Evolutionary conservation across 768 basidiomycete genomes (phyloP).

Genomic region (Nevesoporus exiguus): DNA sequence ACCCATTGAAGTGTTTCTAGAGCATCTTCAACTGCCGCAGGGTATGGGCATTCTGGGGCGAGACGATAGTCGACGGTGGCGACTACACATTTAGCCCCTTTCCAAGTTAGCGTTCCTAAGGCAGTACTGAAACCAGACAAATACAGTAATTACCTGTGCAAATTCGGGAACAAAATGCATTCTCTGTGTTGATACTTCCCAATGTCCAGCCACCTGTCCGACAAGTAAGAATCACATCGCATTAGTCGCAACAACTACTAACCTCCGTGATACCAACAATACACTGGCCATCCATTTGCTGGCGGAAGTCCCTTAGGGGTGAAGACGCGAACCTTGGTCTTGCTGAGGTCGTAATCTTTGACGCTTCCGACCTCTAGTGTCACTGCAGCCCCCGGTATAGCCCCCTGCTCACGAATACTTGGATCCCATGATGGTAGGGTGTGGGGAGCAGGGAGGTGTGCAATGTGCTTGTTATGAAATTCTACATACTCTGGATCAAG

Average conservation of each 20-base stretch:
- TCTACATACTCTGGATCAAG: conserved; percentile 66
- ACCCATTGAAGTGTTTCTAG: conserved; percentile 37
- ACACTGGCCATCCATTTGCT: conserved; percentile 61
- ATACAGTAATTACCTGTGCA: conserved; percentile 23
- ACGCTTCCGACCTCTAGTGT: conserved; percentile 55
- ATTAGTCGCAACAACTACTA: conserved; percentile 8
- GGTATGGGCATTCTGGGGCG: conserved; percentile 34
- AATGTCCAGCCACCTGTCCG: conserved; percentile 71
- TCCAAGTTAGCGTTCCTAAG: background rate
- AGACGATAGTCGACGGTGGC: conserved; percentile 34
- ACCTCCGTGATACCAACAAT: conserved; percentile 78
- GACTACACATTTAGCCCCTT: conserved; percentile 34
- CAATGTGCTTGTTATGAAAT: conserved; percentile 53
- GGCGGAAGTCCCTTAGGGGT: conserved; percentile 53
- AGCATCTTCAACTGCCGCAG: conserved; percentile 32
- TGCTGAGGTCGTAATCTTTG: conserved; percentile 49
- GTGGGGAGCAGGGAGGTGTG: conserved; percentile 48
- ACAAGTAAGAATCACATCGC: background rate
- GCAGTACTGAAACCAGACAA: background rate
- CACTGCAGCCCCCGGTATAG: conserved; percentile 54
- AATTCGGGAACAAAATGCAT: conserved; percentile 45
- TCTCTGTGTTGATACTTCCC: conserved; percentile 60
- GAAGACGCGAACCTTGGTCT: conserved; percentile 59
- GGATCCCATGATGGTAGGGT: conserved; percentile 65
- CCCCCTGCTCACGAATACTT: conserved; percentile 45